Evolutionary conservation across 176 grass and related monocot species (phyloP), one percentile per base, ranked within the genome.

Genomic region (Dactylis glomerata): DNA sequence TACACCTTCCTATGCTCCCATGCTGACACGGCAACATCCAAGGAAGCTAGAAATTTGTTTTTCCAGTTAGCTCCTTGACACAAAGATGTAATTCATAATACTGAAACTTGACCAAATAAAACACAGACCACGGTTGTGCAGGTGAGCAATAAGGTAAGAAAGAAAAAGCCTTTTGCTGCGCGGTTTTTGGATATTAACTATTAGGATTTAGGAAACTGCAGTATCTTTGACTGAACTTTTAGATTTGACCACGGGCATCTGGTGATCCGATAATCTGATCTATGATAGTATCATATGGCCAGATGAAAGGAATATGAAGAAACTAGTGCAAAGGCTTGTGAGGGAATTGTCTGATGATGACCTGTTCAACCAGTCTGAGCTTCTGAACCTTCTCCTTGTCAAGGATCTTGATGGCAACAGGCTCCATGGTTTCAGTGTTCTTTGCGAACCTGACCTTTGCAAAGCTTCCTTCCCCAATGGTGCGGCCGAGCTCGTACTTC

Each of bases 311-410:
- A 62, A 38, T n/a, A 55, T 22, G 36, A 66, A 52, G 49, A 57
- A 80, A 68, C 24, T 61, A 75, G 10, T 47, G 46, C 54, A 12
- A 67, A 24, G 14, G 31, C 30, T 22, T 58, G 23, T 22, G 73
- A 83, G 63, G 59, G 28, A 89, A 85, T 71, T 81, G 34, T 65
- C 63, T 63, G 84, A 47, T 77, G 78, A 61, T 63, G 57, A 99
- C 96, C 96, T 99, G 96, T 82, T 99, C 96, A 51, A 92, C 93
- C 65, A 99, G 77, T 85, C 92, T 96, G 81, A 92, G 86, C 78
- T 87, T 99, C 77, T 89, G 82, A 78, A 99, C 92, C 73, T 99
- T 99, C 88, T 99, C 93, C 83, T 99, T 99, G 23, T 96, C 96
- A 22, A 99, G 86, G 46, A 99, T 99, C 86, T 99, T 99, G 86